Conservation (phyloP, 805 yeast species). For the Kazachstania psychrophila region DNA sequence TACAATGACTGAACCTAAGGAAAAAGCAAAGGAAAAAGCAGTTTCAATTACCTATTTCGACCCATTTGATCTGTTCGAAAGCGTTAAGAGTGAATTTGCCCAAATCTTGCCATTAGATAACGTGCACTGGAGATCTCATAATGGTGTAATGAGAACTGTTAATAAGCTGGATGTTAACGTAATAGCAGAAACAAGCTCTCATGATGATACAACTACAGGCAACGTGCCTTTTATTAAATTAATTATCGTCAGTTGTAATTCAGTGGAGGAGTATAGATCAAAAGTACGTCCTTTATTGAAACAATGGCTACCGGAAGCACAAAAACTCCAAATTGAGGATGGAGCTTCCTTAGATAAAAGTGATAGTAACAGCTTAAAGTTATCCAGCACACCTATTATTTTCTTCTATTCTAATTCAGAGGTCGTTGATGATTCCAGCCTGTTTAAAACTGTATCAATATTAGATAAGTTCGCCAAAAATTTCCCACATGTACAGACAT, state of each 20-base stretch:
- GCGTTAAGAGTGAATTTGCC: conserved; percentile 22
- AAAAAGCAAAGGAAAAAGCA: not conserved
- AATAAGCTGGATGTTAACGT: conserved; percentile 17
- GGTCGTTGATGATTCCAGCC: conserved; percentile 21
- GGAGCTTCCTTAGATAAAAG: not conserved
- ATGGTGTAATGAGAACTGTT: conserved; percentile 22
- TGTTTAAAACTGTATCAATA: conserved; percentile 27
- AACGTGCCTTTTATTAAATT: conserved; percentile 44
- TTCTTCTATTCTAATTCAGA: conserved; percentile 26
- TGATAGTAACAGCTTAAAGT: not conserved
- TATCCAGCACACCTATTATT: conserved; percentile 15
- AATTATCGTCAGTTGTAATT: conserved; percentile 58
- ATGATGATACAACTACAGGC: not conserved
- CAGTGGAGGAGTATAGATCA: conserved; percentile 64
- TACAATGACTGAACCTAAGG: not conserved
- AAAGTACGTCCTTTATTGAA: conserved; percentile 73
- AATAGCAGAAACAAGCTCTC: conserved; percentile 10
- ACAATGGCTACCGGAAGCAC: conserved; percentile 54
- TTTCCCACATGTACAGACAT: conserved; percentile 22
- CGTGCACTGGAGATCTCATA: conserved; percentile 26
- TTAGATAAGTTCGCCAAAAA: conserved; percentile 28
- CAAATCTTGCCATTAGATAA: conserved; percentile 24
- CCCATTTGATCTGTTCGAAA: conserved; percentile 29
- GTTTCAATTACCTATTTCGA: conserved; percentile 28
- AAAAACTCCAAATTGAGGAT: conserved; percentile 1